Conservation (phyloP, 768 basidiomycete genomes). For the Mycena kentingensis region DNA sequence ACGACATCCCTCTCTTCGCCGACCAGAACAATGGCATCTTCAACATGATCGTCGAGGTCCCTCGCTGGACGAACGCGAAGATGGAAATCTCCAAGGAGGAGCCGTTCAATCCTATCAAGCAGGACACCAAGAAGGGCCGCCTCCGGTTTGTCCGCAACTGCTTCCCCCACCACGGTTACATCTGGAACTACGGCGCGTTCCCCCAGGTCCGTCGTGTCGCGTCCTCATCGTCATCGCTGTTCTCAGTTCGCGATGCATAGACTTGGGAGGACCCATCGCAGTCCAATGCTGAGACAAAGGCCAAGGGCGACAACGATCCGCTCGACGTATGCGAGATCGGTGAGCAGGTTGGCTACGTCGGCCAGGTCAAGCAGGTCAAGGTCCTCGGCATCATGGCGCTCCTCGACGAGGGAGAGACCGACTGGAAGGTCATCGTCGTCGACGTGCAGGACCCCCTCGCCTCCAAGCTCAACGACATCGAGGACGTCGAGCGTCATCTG, state of each 20-base stretch:
- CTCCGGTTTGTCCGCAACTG: constrained; percentile 98
- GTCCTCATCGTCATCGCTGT: background rate
- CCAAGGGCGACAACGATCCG: constrained; percentile 98
- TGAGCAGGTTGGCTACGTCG: constrained; percentile 94
- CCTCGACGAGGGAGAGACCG: constrained; percentile 98
- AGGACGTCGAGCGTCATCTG: constrained; percentile 97
- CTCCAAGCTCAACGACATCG: constrained; percentile 95
- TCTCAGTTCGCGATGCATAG: constrained; percentile 41
- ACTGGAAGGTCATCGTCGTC: constrained; percentile 99
- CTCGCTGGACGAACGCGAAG: constrained; percentile 99
- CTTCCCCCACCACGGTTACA: constrained; percentile 99
- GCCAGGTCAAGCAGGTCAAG: constrained; percentile 99
- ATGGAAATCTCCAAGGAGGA: constrained; percentile 99
- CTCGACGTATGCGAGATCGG: constrained; percentile 99
- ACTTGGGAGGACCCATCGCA: constrained; percentile 96
- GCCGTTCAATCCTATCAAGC: constrained; percentile 99
- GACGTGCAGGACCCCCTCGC: constrained; percentile 96
- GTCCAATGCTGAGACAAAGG: constrained; percentile 95
- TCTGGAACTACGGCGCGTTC: constrained; percentile 99
- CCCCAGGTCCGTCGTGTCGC: constrained; percentile 70
- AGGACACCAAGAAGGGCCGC: constrained; percentile 96
- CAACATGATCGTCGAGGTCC: constrained; percentile 99
- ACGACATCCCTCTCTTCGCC: constrained; percentile 98
- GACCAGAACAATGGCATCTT: constrained; percentile 93
- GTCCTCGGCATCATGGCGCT: constrained; percentile 99